Conservation (phyloP, 805 yeast genomes). For the Blastobotrys robertii region DNA sequence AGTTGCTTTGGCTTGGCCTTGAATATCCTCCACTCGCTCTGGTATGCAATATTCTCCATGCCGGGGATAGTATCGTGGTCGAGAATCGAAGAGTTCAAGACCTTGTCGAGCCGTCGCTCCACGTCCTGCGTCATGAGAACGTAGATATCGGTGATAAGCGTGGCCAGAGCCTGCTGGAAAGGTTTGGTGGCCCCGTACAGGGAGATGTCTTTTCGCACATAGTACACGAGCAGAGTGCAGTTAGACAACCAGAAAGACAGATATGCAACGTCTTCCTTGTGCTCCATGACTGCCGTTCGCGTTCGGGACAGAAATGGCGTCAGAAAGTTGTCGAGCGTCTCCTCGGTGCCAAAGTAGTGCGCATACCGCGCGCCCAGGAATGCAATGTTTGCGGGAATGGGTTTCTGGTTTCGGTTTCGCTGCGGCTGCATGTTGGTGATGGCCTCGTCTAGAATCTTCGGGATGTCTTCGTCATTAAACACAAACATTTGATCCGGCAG, state of each 20-base stretch:
- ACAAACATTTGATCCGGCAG: conserved; percentile 33
- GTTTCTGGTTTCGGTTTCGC: conserved; percentile 28
- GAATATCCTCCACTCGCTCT: conserved; percentile 59
- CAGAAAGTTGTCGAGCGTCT: conserved; percentile 24
- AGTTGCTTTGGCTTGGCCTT: conserved; percentile 38
- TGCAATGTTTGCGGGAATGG: conserved; percentile 34
- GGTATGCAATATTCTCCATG: conserved; percentile 63
- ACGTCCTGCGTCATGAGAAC: conserved; percentile 27
- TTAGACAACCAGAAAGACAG: conserved; percentile 83
- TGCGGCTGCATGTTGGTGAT: conserved; percentile 29
- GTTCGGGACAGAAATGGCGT: conserved; percentile 27
- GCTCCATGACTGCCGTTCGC: conserved; percentile 23
- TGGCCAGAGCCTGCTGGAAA: conserved; percentile 23
- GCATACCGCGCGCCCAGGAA: conserved; percentile 33
- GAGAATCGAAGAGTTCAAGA: conserved; percentile 31
- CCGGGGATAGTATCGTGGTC: conserved; percentile 80
- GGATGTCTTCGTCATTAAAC: conserved; percentile 28
- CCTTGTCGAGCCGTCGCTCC: conserved; percentile 27
- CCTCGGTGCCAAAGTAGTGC: conserved; percentile 26
- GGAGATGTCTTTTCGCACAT: conserved; percentile 55
- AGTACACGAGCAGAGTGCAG: conserved; percentile 66
- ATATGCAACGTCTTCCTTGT: conserved; percentile 30
- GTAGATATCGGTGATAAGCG: conserved; percentile 26
- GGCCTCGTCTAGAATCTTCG: conserved; percentile 29
- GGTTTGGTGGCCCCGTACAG: conserved; percentile 22